Evolutionary conservation across 2,329 filamentous ascomycete species (phyloP), one percentile per base, ranked within the genome.

Genomic region (Trichophyton verrucosum): DNA sequence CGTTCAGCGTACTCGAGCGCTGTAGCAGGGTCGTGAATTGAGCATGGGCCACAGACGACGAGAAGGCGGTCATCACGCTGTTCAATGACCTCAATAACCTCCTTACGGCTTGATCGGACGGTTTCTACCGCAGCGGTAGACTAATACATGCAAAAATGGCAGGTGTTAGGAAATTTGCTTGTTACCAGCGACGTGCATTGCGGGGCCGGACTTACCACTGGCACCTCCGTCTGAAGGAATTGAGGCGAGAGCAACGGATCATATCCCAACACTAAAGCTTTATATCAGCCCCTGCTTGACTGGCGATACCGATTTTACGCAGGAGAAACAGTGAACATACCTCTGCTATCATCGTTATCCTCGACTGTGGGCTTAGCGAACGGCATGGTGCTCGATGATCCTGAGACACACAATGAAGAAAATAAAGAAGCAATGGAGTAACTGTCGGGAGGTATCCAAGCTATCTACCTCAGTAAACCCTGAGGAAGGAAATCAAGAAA

Each of bases 31-130:
- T 99, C 94, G 79, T 99, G 94, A 74, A 99, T 96, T 24, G 90
- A 96, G 81, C 94, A 99, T 27, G 94, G 94, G 1, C 94, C 94
- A 65, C 97, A 86, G 70, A 97, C 86, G 65, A 99, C 86, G 58
- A 89, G 77, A 57, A 89, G 73, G 61, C 85, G 77, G 70, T 81
- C 90, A 75, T 85, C 86, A 66, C 83, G 80, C 68, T 79, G 76
- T 63, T 89, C 86, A 73, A 95, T 86, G 71, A 95, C 88, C 66
- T 85, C 81, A 66, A 87, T 83, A 61, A 83, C 83, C 66, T 85
- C 83, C 65, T 76, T 69, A 60, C 77, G 72, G 62, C 76, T 72
- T 56, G 72, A 64, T n/a, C 75, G 68, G 59, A 78, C 77, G 1
- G 76, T 74, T 40, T 73, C 68, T 60, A 75, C 71, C 33, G 76